Evolutionary conservation across 2,329 filamentous ascomycete genomes (phyloP), one percentile per base, ranked within the genome.

Genomic region (Ophidiomyces ophidiicola): DNA sequence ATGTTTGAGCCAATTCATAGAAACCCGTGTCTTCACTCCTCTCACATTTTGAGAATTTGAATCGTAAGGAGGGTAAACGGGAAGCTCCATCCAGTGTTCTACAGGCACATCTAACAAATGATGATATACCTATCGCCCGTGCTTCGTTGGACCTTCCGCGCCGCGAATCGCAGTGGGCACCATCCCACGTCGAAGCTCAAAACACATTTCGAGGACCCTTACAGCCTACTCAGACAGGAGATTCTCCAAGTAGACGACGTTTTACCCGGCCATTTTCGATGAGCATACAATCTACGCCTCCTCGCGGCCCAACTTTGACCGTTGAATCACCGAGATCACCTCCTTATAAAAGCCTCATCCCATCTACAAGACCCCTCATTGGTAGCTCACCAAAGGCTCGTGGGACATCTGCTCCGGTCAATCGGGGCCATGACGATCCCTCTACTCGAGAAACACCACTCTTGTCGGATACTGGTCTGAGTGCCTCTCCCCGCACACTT

Each of bases 161-260:
- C 41, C 48, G 62, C 24, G 50, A 47, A 4, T 62, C 60, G 7
- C 56, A 59, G 40, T 66, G 64, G 62, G 46, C 38, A 11, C 5
- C 40, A 11, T 11, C 36, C 10, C 24, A 28, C 24, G n/a, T 32
- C 11, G 38, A 31, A n/a, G 12, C 12, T 24, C 32, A 35, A 14
- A 23, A 41, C 21, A 36, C 32, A 1, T 14, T 30, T 14, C 18
- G 8, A 31, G 25, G 17, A 3, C 38, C 32, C 31, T 30, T 41
- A 20, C 30, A 36, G 18, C 44, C 42, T 5, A 37, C 52, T 8
- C 53, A 56, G 17, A 48, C 51, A 30, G 46, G 50, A 19, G 56
- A 52, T 14, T 63, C 60, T 72, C 76, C 46, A 74, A 60, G 52
- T 71, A 76, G 43, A 74, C 67, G 59, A 72, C 78, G 52, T 76